Evolutionary conservation across 2,329 filamentous ascomycete genomes (phyloP).

Genomic region (Diplodia sapinea): DNA sequence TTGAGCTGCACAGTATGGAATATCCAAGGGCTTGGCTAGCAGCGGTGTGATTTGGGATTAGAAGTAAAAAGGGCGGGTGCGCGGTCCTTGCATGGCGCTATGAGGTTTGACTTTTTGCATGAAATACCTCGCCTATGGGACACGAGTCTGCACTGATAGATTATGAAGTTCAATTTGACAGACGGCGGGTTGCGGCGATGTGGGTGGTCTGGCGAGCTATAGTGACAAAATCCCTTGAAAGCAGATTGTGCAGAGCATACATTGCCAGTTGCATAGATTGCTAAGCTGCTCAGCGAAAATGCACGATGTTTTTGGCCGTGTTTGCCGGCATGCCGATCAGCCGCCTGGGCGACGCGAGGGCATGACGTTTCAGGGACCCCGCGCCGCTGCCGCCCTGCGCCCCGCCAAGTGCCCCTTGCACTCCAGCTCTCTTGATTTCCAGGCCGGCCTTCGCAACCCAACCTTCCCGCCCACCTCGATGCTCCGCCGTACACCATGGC

Average conservation of each 20-base stretch:
- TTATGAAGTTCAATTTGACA: constrained; percentile 14
- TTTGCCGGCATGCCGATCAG: constrained; percentile 24
- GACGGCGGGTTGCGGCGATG: neutral
- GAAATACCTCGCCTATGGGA: constrained; percentile 24
- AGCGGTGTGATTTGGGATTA: neutral
- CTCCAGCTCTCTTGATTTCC: neutral
- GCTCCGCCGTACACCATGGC: constrained; percentile 65
- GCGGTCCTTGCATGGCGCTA: constrained; percentile 21
- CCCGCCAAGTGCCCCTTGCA: constrained; percentile 26
- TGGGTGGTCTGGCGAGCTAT: neutral
- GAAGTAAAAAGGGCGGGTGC: constrained; percentile 13
- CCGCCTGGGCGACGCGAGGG: constrained; percentile 26
- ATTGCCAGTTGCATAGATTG: neutral
- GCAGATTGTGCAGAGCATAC: neutral
- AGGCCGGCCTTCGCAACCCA: constrained; percentile 18
- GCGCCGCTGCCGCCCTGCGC: constrained; percentile 23
- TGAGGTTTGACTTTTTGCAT: constrained; percentile 17
- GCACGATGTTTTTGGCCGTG: constrained; percentile 16
- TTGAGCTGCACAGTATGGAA: neutral
- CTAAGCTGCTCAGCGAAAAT: neutral
- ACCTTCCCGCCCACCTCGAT: constrained; percentile 13
- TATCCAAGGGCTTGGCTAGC: neutral
- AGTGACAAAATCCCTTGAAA: too few relatives aligned
- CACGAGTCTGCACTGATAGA: constrained; percentile 25
- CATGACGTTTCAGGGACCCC: constrained; percentile 28